Evolutionary conservation across 2,329 filamentous ascomycete genomes (phyloP).

Genomic region (Talaromyces sp.): DNA sequence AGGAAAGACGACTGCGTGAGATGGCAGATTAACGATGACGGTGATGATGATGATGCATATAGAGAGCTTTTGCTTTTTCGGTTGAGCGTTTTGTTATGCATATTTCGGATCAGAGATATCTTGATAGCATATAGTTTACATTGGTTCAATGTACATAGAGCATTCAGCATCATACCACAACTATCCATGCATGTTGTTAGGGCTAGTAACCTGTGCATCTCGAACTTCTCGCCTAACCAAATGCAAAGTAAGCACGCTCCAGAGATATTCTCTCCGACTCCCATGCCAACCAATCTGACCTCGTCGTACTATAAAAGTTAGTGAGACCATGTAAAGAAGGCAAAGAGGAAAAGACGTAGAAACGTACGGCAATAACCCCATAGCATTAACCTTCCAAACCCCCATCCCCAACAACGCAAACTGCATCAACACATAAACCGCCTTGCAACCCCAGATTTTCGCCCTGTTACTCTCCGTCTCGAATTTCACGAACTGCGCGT

Average conservation of each 20-base stretch:
- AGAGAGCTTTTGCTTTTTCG: neutral
- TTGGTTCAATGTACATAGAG: neutral
- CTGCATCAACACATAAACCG: constrained; percentile 85
- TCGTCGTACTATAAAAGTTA: constrained; percentile 66
- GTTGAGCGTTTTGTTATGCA: neutral
- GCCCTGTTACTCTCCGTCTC: constrained; percentile 74
- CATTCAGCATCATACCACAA: neutral
- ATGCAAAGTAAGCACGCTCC: constrained; percentile 63
- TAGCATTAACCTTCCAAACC: constrained; percentile 93
- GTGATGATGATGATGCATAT: neutral
- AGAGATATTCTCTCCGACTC: constrained; percentile 69
- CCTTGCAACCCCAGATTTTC: constrained; percentile 77
- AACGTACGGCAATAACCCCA: constrained; percentile 87
- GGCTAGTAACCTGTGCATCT: neutral
- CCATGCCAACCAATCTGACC: constrained; percentile 97
- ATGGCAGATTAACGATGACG: constrained; percentile 3
- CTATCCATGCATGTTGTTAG: neutral
- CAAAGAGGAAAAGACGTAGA: neutral
- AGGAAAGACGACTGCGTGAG: constrained; percentile 34
- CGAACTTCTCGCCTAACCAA: constrained; percentile 32
- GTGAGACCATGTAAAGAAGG: constrained; percentile 26
- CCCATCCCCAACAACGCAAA: constrained; percentile 77
- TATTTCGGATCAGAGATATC: neutral
- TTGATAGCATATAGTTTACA: neutral
- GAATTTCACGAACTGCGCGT: constrained; percentile 85